Evolutionary conservation across 352 stramenopile species (phyloP), one percentile per base, ranked within the genome.

Genomic region (Pythium dissotocum): DNA sequence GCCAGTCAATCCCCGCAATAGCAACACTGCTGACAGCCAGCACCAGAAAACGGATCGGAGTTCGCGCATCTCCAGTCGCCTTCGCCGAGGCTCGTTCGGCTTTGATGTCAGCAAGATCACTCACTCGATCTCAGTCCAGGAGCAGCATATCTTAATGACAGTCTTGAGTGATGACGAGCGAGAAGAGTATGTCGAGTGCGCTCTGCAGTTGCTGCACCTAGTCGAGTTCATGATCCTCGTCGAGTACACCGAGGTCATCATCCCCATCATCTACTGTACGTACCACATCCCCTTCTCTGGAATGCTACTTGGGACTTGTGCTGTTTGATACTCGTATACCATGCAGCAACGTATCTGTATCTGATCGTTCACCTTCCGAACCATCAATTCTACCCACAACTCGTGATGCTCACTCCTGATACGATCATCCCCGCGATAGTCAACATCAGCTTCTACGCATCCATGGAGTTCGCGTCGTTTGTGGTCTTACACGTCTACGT

Each of bases 391-490:
- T 67, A 77, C 38, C 67, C 46, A 65, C 55, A 65, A 32, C 32
- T 70, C 21, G 24, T 32, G 0, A 26, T 8, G 6, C 30, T 65
- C 32, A 69, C 38, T 28, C 24, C 42, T 1, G 44, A 28, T 9
- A 63, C 30, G 10, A 18, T 61, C 26, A 18, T 52, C 14, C 14
- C 53, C 1, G 49, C 53, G 14, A 44, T 70, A 8, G 12, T 55
- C 21, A 61, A 58, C 49, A 58, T 71, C 57, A 26, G 69, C 14
- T 1, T 79, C 8, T 83, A 77, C 44, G 55, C 65, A 7, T 21
- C 49, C 7, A 58, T 83, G 6, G 69, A 81, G 63, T 35, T 79
- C 4, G 59, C 57, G 5, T 75, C 71, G 0, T 60, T 83, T 2
- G 13, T 76, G 4, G 26, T 68, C 1, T 48, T 81, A 3, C 58